Evolutionary conservation across 2,329 filamentous ascomycete species (phyloP), one percentile per base, ranked within the genome.

Genomic region (Fusarium vanettenii): DNA sequence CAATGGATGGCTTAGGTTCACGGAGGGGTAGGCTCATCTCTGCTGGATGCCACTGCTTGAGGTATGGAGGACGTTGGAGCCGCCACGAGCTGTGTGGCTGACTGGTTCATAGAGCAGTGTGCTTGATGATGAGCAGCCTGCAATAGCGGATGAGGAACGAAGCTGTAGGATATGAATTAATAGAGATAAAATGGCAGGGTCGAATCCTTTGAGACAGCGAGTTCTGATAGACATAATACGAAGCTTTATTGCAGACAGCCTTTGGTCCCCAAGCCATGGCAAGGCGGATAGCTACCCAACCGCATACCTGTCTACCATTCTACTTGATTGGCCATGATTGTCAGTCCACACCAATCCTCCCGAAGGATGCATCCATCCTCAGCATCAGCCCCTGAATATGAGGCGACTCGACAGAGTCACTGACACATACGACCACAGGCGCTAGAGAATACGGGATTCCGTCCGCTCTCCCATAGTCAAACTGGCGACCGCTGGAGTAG

Each of bases 151-250:
- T 68, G 60, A 69, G 60, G 61, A 41, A 74, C 59, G 73, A 76
- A 55, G 67, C 57, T 75, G 73, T 71, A 76, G 77, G 70, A 76
- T 75, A 79, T 73, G 75, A 69, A 66, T 63, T 71, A 73, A 77
- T 72, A 77, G 64, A 76, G 60, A 66, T 75, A 71, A 70, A 75
- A 71, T 62, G 70, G 64, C 41, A 50, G 65, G 60, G 52, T 35
- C 52, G 65, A 35, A 39, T 59, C 33, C 41, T 66, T 56, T 35
- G 66, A 37, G 35, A 20, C n/a, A 56, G 37, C 60, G 25, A 59
- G 41, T 60, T 57, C 37, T 56, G 45, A 37, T 73, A 64, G 65
- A 70, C 35, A 29, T 67, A 75, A 73, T 73, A 27, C 27, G 33
- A 61, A 62, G 66, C 50, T 41, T 27, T 33, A 33, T 64, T 43